Percentiles rank a stretch among this genome's conserved stretches.
These are phyloP conservation scores for Ascocoryne sarcoides DNA, from an alignment of 2,329 filamentous ascomycete species.

Conservation along the genomic window DNA sequence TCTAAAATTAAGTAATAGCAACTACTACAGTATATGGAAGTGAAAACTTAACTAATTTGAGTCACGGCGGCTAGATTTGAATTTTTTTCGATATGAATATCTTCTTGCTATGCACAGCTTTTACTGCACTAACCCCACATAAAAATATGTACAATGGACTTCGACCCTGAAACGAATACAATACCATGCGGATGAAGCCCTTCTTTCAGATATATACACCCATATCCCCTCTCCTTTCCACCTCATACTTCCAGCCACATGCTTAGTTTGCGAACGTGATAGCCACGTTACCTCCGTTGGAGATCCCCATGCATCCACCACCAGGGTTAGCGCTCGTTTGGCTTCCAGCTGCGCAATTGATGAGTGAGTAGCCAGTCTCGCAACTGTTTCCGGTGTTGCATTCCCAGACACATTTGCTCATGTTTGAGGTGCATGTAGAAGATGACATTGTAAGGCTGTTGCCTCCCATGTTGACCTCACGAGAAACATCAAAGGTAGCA, in stretches of 20 bases:
- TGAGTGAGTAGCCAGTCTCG: background rate
- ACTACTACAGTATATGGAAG: too few species aligned
- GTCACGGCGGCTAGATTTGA: too few species aligned
- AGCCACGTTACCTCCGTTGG: background rate
- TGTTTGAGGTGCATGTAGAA: background rate
- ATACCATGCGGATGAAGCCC: background rate
- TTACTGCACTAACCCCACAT: background rate
- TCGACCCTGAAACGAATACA: background rate
- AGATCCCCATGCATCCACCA: background rate
- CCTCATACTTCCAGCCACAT: background rate
- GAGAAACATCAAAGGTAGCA: slow-evolving; percentile 7
- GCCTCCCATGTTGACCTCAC: slow-evolving; percentile 9
- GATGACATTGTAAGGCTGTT: background rate
- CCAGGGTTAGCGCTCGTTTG: background rate
- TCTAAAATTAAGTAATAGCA: too few species aligned
- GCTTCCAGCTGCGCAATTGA: background rate
- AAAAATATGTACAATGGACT: background rate
- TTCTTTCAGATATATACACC: background rate
- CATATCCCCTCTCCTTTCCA: background rate
- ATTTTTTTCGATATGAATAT: too few species aligned
- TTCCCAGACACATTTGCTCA: background rate
- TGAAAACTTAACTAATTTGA: too few species aligned
- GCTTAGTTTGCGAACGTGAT: background rate
- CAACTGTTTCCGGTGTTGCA: background rate
- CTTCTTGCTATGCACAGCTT: too few species aligned